Evolutionary conservation across 106 monocot genomes (phyloP), one percentile per base, ranked within the genome.

Genomic region (Hemerocallis citrina): DNA sequence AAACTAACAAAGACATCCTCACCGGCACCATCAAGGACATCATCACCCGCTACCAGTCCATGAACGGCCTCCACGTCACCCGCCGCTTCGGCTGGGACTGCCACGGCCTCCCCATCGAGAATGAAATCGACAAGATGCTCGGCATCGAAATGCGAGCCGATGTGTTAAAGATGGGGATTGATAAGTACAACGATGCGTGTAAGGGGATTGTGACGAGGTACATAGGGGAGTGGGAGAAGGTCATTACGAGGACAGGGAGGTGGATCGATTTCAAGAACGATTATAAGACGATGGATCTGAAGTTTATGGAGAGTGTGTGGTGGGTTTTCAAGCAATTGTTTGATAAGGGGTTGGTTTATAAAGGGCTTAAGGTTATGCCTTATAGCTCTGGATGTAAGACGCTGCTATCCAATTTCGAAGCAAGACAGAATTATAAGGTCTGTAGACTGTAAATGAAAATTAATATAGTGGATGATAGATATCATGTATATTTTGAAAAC

Each of bases 11-110:
- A 21, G 91, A 98, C 84, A 98, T 98, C 63, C 85, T 98, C 45
- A 73, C 96, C 34, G 96, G 96, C 34, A 98, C 91, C 27, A 98
- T 98, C 91, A 98, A 98, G 86, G 96, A 98, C 75, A 76, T 88
- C 59, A 91, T 92, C 79, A 98, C 96, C 24, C 83, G 96, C 16
- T 89, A 84, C 70, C 91, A 91, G 70, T 84, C 96, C 30, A 84
- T 88, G 96, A 67, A 54, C 39, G 96, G 96, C 43, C 61, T 59
- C 70, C 96, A 98, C 68, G 96, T 98, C 61, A 84, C 96, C 28
- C 69, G 96, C 22, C 77, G 96, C 5, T 98, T 98, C 70, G 96
- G 96, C 16, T 98, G 96, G 96, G 96, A 98, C 65, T 98, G 96
- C 71, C 96, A 98, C 52, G 96, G 96, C 22, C 77, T 98, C 32